Evolutionary conservation across 2,329 filamentous ascomycete genomes (phyloP).

Genomic region (Westerdykella aurantiaca): DNA sequence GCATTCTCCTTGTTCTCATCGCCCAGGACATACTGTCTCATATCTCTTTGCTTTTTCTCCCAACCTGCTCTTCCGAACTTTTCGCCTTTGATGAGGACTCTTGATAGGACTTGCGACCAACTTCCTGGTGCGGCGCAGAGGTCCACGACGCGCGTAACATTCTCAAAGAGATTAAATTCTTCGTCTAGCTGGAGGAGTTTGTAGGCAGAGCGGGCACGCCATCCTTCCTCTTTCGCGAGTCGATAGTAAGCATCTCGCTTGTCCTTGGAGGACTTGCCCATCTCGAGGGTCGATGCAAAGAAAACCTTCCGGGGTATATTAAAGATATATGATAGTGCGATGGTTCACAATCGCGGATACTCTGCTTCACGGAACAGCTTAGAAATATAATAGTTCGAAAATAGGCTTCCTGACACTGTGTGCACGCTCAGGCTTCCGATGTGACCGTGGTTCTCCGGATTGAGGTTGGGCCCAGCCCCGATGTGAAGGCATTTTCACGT

Average conservation of each 20-base stretch:
- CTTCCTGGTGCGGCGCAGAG: slow-evolving; percentile 92
- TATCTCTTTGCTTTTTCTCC: slow-evolving; percentile 75
- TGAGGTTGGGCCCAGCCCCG: neutral
- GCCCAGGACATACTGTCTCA: slow-evolving; percentile 54
- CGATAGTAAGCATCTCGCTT: slow-evolving; percentile 98
- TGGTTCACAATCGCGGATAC: too few species aligned
- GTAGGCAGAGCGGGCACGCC: slow-evolving; percentile 93
- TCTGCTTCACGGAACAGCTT: too few species aligned
- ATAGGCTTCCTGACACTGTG: too few species aligned
- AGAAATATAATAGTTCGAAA: too few species aligned
- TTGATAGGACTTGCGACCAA: slow-evolving; percentile 94
- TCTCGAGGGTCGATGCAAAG: slow-evolving; percentile 39
- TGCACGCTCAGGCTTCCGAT: neutral
- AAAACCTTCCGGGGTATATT: neutral
- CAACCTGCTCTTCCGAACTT: slow-evolving; percentile 80
- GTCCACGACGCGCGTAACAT: slow-evolving; percentile 89
- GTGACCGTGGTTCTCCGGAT: neutral
- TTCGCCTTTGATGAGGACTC: slow-evolving; percentile 89
- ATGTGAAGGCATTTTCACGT: too few species aligned
- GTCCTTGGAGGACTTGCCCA: slow-evolving; percentile 98
- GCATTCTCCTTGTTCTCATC: slow-evolving; percentile 7
- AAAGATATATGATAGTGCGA: too few species aligned
- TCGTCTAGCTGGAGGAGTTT: slow-evolving; percentile 93
- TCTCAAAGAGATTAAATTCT: slow-evolving; percentile 91
- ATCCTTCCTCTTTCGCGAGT: slow-evolving; percentile 96